A percentile compares a stretch with the other conserved stretches of the same genome.
These are phyloP conservation scores for Auricularia sp. DNA, from an alignment of 768 basidiomycete species.

Conservation along the genomic window DNA sequence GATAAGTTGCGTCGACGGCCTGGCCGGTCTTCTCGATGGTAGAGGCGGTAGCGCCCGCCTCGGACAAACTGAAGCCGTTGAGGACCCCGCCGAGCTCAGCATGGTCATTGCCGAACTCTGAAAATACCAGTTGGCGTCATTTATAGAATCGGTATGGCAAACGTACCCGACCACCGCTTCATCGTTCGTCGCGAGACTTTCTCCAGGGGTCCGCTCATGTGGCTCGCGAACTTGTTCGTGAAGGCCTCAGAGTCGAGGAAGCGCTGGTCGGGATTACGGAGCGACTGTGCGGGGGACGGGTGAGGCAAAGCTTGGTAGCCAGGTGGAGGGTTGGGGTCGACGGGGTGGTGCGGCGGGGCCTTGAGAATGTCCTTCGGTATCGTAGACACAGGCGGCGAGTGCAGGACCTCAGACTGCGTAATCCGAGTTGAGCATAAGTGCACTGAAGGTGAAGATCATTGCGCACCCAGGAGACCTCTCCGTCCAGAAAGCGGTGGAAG, in stretches of 20 bases:
- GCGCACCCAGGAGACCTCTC: constrained; percentile 87
- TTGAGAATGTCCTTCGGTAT: constrained; percentile 94
- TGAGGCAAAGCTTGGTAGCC: constrained; percentile 82
- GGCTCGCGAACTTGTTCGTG: constrained; percentile 89
- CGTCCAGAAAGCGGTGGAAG: constrained; percentile 91
- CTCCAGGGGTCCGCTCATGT: constrained; percentile 88
- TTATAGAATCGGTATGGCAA: constrained; percentile 3
- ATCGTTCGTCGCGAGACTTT: constrained; percentile 86
- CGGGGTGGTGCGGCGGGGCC: constrained; percentile 91
- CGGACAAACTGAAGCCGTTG: constrained; percentile 89
- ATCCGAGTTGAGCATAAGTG: constrained; percentile 1
- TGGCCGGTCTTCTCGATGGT: constrained; percentile 97
- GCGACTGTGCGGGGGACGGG: constrained; percentile 77
- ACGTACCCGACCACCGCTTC: constrained; percentile 88
- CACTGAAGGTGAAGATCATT: constrained; percentile 1
- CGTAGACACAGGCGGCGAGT: constrained; percentile 82
- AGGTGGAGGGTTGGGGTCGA: constrained; percentile 58
- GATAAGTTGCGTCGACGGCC: constrained; percentile 87
- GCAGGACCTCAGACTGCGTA: constrained; percentile 75
- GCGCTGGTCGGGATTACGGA: constrained; percentile 89
- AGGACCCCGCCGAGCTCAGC: constrained; percentile 84
- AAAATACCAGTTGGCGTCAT: constrained; percentile 5
- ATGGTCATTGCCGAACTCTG: constrained; percentile 79
- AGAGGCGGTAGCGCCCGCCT: constrained; percentile 58
- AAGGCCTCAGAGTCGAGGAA: constrained; percentile 95